Base-by-base conservation (phyloP, 1,284 basidiomycete species). In the Athelia sp. region DNA sequence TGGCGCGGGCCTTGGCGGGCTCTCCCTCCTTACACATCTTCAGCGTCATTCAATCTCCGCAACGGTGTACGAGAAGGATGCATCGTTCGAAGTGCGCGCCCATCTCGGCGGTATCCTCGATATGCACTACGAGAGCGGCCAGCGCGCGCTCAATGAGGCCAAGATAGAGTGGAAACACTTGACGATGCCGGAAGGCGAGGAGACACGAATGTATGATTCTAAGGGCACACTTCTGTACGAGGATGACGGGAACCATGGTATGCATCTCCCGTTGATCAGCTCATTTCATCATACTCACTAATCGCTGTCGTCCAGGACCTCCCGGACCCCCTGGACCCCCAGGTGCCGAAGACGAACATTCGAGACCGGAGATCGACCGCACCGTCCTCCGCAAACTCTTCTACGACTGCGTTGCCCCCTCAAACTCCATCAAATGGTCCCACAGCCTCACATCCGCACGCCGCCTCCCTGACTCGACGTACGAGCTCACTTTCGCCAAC, bases 71-170 rank as follows among this genome's bases (percentile, higher is more conserved):
- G 71, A 73, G 53, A 57, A 60, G 11, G 69, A 73, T 31, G 40
- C 54, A 11, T 64, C 60, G 9, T 47, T 56, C 6, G 42, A 53
- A 31, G 48, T 61, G 14, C 65, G 71, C 22, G 52, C 53, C 9
- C 69, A 71, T 49, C 71, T 71, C 17, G 72, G 73, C 10, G 59
- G 64, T 10, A 29, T 29, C 13, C 63, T 75, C 24, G 72, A 74
- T 56, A 51, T 75, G 23, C 70, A 74, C 52, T 48, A 53, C 2
- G 60, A 63, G 23, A 65, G 65, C 3, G 72, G 72, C 10, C 64
- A 63, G 48, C 48, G 48, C 15, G 68, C 65, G 2, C 50, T 70
- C 17, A 51, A 56, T 10, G 59, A 56, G 24, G 65, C 66, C 13
- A 29, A 29, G 4, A 29, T 29, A 4, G 36, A 69, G 69, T 50